A percentile compares a stretch with the other conserved stretches of the same genome.
Conservation (phyloP, 1,139 yeast species). For the Debaryomyces subglobosus region DNA sequence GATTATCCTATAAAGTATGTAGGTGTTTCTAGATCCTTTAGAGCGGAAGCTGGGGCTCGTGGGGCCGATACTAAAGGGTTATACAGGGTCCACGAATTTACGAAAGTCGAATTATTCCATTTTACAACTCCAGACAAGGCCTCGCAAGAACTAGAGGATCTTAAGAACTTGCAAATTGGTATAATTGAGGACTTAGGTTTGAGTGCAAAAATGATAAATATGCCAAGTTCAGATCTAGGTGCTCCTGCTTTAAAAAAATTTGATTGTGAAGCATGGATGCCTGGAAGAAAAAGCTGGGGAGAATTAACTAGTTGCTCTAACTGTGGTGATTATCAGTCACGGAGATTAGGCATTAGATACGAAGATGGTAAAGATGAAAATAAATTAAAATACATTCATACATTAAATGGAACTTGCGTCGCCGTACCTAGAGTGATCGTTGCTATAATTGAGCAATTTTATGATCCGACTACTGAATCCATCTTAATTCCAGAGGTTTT, state of each 20-base stretch:
- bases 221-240: constrained; percentile 92
- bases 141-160: constrained; percentile 54
- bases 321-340: constrained; percentile 88
- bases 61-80: constrained; percentile 92
- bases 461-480: constrained; percentile 58
- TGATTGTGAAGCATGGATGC: constrained; percentile 99
- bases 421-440: constrained; percentile 92
- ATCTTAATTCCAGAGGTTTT: constrained; percentile 71
- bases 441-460: constrained; percentile 84
- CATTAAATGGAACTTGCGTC: constrained; percentile 93
- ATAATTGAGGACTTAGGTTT: constrained; percentile 71
- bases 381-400: constrained; percentile 62
- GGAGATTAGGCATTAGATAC: constrained; percentile 74
- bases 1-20: constrained; percentile 62
- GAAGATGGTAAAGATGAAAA: constrained; percentile 31
- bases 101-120: constrained; percentile 92
- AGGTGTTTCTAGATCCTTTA: constrained; percentile 84
- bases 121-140: constrained; percentile 62
- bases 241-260: constrained; percentile 91
- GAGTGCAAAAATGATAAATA: constrained; percentile 77
- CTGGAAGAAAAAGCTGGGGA: constrained; percentile 93
- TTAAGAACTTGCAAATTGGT: constrained; percentile 66
- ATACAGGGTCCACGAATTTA: constrained; percentile 94
- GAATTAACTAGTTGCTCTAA: constrained; percentile 91
- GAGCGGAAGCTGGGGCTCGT: constrained; percentile 98